phyloP scores from a whole-genome alignment of 768 basidiomycete species.

The Boletus rubescentipes region DNA sequence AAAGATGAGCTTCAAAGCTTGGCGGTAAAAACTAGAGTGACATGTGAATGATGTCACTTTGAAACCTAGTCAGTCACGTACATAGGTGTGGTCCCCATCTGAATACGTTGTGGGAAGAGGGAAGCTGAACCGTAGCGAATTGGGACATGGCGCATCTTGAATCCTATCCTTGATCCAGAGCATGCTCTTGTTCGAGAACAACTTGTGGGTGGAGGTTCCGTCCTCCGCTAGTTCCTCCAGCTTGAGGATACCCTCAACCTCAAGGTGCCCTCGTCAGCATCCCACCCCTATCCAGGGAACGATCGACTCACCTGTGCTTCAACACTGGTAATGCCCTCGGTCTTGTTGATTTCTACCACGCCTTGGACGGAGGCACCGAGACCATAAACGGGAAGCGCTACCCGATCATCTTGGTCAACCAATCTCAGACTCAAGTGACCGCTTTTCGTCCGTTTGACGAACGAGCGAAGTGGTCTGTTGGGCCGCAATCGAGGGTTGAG shows the following conservation, averaged over 20 bases:
- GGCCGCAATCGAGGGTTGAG: constrained; percentile 38
- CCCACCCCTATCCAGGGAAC: not conserved
- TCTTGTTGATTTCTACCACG: constrained; percentile 51
- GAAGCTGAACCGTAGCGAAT: constrained; percentile 51
- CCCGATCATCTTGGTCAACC: constrained; percentile 49
- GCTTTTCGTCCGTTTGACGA: constrained; percentile 58
- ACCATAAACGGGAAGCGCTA: constrained; percentile 58
- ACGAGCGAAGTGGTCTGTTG: constrained; percentile 44
- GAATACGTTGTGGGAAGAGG: constrained; percentile 58
- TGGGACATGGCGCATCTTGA: constrained; percentile 47
- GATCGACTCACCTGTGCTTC: constrained; percentile 55
- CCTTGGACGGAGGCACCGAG: constrained; percentile 53
- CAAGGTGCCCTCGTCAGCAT: not conserved
- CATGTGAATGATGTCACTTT: constrained; percentile 3
- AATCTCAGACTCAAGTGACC: constrained; percentile 54
- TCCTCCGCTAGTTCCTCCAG: constrained; percentile 66
- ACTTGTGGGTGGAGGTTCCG: constrained; percentile 50
- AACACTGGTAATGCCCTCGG: constrained; percentile 55
- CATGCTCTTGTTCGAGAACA: constrained; percentile 51
- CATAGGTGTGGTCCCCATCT: constrained; percentile 57
- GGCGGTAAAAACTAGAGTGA: constrained; percentile 62
- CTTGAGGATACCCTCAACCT: constrained; percentile 63
- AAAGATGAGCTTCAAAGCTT: constrained; percentile 63
- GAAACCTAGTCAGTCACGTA: constrained; percentile 34
- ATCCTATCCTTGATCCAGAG: constrained; percentile 57